Base-by-base conservation (phyloP, 2,329 filamentous ascomycete genomes). In the Neofusicoccum ribis region DNA sequence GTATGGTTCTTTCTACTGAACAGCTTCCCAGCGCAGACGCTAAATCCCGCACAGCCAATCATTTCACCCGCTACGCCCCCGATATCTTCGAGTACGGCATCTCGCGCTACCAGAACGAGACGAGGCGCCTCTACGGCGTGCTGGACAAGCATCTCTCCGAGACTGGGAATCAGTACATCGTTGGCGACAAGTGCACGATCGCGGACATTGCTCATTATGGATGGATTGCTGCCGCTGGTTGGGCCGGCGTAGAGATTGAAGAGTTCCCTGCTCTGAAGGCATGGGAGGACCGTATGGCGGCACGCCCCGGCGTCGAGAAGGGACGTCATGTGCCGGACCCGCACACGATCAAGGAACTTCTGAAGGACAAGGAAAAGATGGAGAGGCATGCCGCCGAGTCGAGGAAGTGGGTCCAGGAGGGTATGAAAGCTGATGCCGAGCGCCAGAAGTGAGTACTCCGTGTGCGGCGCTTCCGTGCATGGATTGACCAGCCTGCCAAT, bases 41-140 rank as follows among this genome's bases (percentile, higher is more conserved):
- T 15, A 58, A 5, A 15, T 34, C 2, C 2, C 20, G 23, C 14
- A 73, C 77, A 65, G 76, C 75, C 61, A 93, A 95, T 77, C 92
- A 96, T 79, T 96, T 96, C 78, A 82, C 47, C 12, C 63, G 63
- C 46, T 65, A 65, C 44, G 63, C 63, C 5, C 91, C 91, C 0
- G 90, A 93, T 75, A 88, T 86, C 75, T 94, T 96, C 71, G 83
- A 89, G 72, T 96, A 97, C 75, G 92, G 90, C 68, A 87, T 96
- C 64, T 87, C 91, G 73, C 86, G 93, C 54, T 97, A 96, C 80
- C 81, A 84, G 73, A 95, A 92, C 74, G 93, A 97, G 80, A 92
- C 90, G 0, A 85, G 89, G n/a, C 88, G 93, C 2, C 83, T 97
- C 1, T 96, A 95, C 80, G 83, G 87, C 60, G 89, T 92, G 20